Base-by-base conservation (phyloP, 768 basidiomycete species). In the Coprinopsis marcescibilis region DNA sequence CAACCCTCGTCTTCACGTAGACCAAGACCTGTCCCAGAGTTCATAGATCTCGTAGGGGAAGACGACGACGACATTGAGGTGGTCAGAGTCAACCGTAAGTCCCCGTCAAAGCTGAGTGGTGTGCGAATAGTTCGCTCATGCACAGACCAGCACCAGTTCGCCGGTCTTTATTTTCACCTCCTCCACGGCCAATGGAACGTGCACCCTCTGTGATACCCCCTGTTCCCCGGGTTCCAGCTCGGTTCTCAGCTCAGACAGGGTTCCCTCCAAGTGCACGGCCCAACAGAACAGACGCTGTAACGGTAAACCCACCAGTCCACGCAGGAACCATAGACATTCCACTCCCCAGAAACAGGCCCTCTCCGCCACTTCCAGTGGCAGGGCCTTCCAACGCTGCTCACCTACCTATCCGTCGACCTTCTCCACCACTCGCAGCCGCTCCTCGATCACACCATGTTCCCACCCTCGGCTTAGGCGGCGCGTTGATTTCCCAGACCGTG, bases 391-490 rank as follows among this genome's bases (percentile, higher is more conserved):
- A 58, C 43, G 25, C 38, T 50, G 38, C 35, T 17, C 33, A 43
- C 49, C 15, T 21, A 12, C 43, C 42, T 53, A 40, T 32, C 20
- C 33, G 45, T 48, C 15, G 23, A 12, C 43, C 42, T 53, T n/a
- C 44, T 57, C 19, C 55, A 58, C 14, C 62, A 52, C 15, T 41
- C 26, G 60, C 64, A 2, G 60, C 65, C 3, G 68, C 72, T 20
- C 73, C 75, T 2, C 62, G 69, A 20, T 73, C 75, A 3, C 80
- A 80, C 35, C 79, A 79, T 50, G 63, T 71, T 2, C 85, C 85
- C 15, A 51, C 67, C 5, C 77, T 86, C 71, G 80, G 80, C 12
- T 60, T 86, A 19, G 84, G 84, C 6, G 84, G 84, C 17, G 83
- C 78, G 2, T 54, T 85, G 3, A 63, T 84, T 4, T n/a, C n/a